These are phyloP conservation scores for Plasmodium cynomolgi DNA, from an alignment of 169 alveolate species.

Conservation along the genomic window DNA sequence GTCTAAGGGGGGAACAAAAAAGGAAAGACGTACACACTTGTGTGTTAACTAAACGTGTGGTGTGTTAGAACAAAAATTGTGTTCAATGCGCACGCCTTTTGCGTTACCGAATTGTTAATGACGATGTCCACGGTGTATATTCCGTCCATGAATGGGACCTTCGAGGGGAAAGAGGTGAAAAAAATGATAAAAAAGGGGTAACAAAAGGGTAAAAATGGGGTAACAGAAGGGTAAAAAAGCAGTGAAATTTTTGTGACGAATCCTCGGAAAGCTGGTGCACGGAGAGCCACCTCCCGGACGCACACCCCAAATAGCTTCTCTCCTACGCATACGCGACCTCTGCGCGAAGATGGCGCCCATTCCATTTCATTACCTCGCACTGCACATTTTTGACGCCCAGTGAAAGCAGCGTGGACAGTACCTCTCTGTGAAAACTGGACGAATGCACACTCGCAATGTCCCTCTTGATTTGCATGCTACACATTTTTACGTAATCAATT, in stretches of 20 bases:
- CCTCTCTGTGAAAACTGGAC: slow-evolving; percentile 70
- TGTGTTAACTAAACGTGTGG: neutral
- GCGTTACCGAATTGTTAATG: slow-evolving; percentile 32
- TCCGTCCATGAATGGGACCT: slow-evolving; percentile 74
- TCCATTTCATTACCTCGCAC: slow-evolving; percentile 34
- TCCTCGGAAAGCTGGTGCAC: neutral
- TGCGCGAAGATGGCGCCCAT: neutral
- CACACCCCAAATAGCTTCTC: neutral
- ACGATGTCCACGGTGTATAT: slow-evolving; percentile 64
- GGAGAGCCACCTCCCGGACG: neutral
- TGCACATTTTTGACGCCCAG: slow-evolving; percentile 47
- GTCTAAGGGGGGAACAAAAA: neutral
- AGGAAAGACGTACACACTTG: neutral
- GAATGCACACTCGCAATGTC: neutral
- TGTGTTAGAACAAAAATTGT: neutral
- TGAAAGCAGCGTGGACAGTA: slow-evolving; percentile 7
- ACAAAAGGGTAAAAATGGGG: neutral
- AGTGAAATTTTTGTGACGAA: neutral
- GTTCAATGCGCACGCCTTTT: neutral
- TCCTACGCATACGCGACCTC: neutral
- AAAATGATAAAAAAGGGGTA: neutral
- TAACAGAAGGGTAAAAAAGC: neutral
- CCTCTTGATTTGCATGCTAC: neutral
- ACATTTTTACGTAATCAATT: slow-evolving; percentile 28
- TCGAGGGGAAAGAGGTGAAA: neutral